Percentiles rank a stretch among this genome's conserved stretches.
Evolutionary conservation across 2,329 filamentous ascomycete species (phyloP).

Genomic region (Pestalotiopsis sp.): DNA sequence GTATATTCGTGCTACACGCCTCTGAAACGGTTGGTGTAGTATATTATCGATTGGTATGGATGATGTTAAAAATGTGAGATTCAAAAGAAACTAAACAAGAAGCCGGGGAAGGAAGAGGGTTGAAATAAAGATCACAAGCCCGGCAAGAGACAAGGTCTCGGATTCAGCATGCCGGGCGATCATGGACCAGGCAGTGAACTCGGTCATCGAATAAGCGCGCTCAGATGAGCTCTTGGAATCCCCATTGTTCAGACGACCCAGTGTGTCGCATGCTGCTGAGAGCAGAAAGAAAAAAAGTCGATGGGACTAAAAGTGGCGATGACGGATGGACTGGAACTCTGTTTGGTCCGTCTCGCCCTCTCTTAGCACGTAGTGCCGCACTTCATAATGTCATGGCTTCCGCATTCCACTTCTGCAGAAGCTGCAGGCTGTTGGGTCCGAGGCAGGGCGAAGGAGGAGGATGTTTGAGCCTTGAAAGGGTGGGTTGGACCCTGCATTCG

Average conservation of each 20-base stretch:
- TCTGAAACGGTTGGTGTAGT: not conserved
- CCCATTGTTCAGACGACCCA: not conserved
- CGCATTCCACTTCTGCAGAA: not conserved
- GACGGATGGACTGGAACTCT: slow-evolving; percentile 7
- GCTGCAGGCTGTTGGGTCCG: not conserved
- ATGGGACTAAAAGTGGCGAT: slow-evolving; percentile 7
- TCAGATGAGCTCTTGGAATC: not conserved
- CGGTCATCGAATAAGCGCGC: not conserved
- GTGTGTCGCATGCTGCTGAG: not conserved
- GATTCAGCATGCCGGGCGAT: not conserved
- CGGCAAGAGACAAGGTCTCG: not conserved
- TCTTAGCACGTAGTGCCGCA: not conserved
- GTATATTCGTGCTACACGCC: not conserved
- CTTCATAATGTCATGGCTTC: not conserved
- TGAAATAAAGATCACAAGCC: not conserved
- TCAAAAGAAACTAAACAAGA: not conserved
- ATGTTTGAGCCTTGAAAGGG: not conserved
- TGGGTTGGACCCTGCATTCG: not conserved
- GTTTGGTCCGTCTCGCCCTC: not conserved
- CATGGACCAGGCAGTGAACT: not conserved
- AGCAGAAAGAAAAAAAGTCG: not conserved
- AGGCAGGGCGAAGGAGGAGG: not conserved
- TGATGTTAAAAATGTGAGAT: not conserved
- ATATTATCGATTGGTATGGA: not conserved
- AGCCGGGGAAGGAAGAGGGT: not conserved